Base-by-base conservation (phyloP, 2,329 filamentous ascomycete genomes). In the Raffaelea albimanens region DNA sequence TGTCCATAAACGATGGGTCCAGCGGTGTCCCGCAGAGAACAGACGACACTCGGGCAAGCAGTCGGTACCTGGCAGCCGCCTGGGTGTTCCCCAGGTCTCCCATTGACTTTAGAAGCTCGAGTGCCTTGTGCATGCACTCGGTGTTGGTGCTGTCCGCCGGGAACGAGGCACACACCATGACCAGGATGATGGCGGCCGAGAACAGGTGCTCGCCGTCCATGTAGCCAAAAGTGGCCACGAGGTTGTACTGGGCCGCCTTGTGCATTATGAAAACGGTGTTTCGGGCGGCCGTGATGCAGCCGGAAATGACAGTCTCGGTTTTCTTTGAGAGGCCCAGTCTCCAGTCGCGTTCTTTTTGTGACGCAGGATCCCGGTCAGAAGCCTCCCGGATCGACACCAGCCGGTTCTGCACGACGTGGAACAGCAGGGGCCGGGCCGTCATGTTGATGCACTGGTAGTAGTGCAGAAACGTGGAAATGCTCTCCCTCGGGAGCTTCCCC, bases 401-500 rank as follows among this genome's bases (percentile, higher is more conserved):
- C 4, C 72, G 66, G 40, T 66, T 65, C 55, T 75, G 70, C 8
- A 76, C 71, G 3, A 78, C 67, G 51, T 75, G 68, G 50, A 76
- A 75, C 0, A 78, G 63, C 21, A 78, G 59, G 1, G 75, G 75
- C 4, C 75, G 62, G 0, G 68, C 71, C 0, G 73, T 75, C 73
- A 78, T 77, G 53, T 76, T 76, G 55, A 78, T 69, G 55, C 75
- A 78, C 40, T 76, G 73, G 50, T 76, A 76, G 53, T 76, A 77
- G 52, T 78, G 74, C 20, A 75, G 58, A 46, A 73, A 69, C 3
- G 70, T 72, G 1, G 71, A 74, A 4, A 56, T 52, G 43, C 51
- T 52, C 40, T 56, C 54, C n/a, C 55, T 49, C 8, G 55, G 54
- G 7, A 53, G 66, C 47, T 66, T 65, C 7, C 72, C 63, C 3